phyloP scores from a whole-genome alignment of 1,139 yeast species.

The Hemisphaericaspora lyxosophila region DNA sequence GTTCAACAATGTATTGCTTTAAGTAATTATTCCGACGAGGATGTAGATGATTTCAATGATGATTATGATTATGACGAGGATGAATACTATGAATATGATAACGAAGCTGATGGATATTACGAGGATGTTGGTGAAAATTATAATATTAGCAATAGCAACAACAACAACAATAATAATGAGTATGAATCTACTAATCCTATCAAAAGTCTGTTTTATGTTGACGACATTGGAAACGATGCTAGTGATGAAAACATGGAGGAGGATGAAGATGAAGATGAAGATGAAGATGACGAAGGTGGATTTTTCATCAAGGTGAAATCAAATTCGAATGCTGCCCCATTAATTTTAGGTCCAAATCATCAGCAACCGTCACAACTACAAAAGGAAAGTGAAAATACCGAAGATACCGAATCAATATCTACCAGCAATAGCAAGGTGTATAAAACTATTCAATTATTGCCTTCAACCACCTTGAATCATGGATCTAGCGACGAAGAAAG shows the following conservation, averaged over 20 bases:
- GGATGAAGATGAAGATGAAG: slow-evolving; percentile 44
- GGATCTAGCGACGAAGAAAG: slow-evolving; percentile 74
- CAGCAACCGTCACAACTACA: slow-evolving; percentile 10
- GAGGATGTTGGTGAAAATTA: slow-evolving; percentile 21
- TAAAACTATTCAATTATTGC: slow-evolving; percentile 69
- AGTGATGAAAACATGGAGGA: slow-evolving; percentile 20
- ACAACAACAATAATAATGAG: slow-evolving; percentile 45
- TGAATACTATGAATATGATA: slow-evolving; percentile 13
- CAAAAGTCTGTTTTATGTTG: slow-evolving; percentile 13
- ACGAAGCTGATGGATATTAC: slow-evolving; percentile 17
- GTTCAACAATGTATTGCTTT: slow-evolving; percentile 90
- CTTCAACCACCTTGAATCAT: slow-evolving; percentile 78
- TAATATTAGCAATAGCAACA: slow-evolving; percentile 84
- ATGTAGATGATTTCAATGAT: slow-evolving; percentile 34
- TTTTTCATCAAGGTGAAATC: slow-evolving; percentile 60
- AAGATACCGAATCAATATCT: slow-evolving; percentile 31
- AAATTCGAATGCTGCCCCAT: slow-evolving; percentile 32
- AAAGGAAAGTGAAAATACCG: slow-evolving; percentile 19
- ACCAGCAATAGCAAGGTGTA: slow-evolving; percentile 28
- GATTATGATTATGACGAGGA: slow-evolving; percentile 19
- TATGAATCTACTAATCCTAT: slow-evolving; percentile 12
- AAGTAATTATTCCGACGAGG: slow-evolving; percentile 41
- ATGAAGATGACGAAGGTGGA: slow-evolving; percentile 67
- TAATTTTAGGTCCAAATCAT: slow-evolving; percentile 11
- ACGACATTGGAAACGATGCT: slow-evolving; percentile 14